These are phyloP conservation scores for Eleusine indica DNA, from an alignment of 176 grass and related monocot species.

Conservation along the genomic window DNA sequence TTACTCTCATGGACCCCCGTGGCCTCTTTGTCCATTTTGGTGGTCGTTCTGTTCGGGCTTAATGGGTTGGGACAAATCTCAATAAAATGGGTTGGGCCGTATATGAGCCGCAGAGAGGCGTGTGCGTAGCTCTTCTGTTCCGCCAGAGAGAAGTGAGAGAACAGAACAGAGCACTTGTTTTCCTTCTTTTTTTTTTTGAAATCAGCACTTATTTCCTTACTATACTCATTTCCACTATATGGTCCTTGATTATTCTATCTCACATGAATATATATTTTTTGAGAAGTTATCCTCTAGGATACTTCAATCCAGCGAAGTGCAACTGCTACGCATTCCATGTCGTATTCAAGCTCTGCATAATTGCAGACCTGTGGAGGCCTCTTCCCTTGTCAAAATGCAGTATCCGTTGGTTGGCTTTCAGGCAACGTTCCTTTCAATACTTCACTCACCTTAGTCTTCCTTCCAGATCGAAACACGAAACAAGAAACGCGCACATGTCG, in stretches of 20 bases:
- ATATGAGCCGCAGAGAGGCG: background rate
- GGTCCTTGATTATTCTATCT: background rate
- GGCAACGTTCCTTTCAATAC: constrained; percentile 25
- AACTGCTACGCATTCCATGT: background rate
- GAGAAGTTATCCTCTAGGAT: background rate
- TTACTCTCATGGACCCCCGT: no score
- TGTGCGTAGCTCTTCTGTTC: no score
- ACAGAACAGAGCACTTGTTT: background rate
- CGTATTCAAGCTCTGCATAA: background rate
- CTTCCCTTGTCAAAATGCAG: background rate
- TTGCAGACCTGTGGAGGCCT: background rate
- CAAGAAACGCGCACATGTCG: constrained; percentile 24
- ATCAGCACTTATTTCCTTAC: no score
- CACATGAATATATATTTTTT: background rate
- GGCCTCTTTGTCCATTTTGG: background rate
- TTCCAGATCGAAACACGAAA: background rate
- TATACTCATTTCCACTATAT: no score
- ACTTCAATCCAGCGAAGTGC: no score
- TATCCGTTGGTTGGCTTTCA: constrained; percentile 12
- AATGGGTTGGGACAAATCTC: background rate
- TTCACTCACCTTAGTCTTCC: background rate
- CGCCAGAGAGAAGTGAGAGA: background rate
- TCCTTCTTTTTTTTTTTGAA: background rate
- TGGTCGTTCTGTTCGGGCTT: background rate
- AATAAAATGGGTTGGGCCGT: background rate